phyloP scores from a whole-genome alignment of 164 flowering plant genomes.

The Chloranthus sessilifolius region DNA sequence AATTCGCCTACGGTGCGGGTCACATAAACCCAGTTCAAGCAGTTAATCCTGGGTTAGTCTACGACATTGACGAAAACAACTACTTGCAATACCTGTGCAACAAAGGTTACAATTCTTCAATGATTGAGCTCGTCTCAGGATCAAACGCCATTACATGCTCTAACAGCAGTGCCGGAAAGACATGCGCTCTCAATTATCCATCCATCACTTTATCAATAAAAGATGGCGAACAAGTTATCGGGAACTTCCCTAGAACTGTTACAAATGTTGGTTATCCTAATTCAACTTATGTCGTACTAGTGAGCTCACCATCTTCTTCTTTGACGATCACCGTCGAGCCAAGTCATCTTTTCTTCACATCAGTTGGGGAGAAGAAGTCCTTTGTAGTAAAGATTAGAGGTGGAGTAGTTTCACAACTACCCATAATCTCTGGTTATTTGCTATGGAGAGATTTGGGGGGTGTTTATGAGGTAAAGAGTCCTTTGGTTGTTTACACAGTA shows the following conservation, averaged over 20 bases:
- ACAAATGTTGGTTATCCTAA: conserved; percentile 36
- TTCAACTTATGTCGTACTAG: conserved; percentile 35
- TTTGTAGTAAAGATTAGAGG: conserved; percentile 54
- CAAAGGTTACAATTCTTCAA: conserved; percentile 45
- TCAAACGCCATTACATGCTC: conserved; percentile 29
- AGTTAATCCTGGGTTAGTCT: conserved; percentile 48
- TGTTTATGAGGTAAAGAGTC: conserved; percentile 29
- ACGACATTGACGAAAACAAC: conserved; percentile 24
- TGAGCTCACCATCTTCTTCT: conserved; percentile 19
- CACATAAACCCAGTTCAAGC: conserved; percentile 48
- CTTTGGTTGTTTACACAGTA: conserved; percentile 27
- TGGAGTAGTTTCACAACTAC: too few relatives aligned
- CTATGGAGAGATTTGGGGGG: too few relatives aligned
- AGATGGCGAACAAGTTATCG: conserved; percentile 15
- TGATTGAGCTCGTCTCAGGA: conserved; percentile 29
- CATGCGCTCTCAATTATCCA: conserved; percentile 63
- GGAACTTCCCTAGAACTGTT: conserved; percentile 38
- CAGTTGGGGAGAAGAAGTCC: conserved; percentile 17
- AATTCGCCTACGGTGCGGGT: conserved; percentile 44
- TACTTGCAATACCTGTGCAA: conserved; percentile 53
- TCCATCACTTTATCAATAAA: conserved; percentile 35
- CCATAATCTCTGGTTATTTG: too few relatives aligned
- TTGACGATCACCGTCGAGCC: conserved; percentile 38
- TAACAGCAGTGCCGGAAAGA: conserved; percentile 21
- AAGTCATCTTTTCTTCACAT: conserved; percentile 19